A percentile compares a stretch with the other conserved stretches of the same genome.
phyloP scores from a whole-genome alignment of 1,284 basidiomycete species.

The Malassezia caprae region DNA sequence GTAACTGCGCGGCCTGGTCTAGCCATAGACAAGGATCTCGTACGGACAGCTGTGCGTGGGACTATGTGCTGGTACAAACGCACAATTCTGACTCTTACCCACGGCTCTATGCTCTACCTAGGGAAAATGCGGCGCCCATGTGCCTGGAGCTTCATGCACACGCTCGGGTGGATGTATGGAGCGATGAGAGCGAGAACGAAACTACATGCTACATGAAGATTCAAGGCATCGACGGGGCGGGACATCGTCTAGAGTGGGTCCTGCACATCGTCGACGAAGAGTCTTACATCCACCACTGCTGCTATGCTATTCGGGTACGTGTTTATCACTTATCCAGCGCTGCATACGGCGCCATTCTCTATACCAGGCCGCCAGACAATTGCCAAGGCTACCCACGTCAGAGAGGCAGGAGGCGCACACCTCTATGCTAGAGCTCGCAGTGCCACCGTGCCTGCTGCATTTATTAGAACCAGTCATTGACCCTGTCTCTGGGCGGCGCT shows the following conservation, averaged over 20 bases:
- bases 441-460: neutral
- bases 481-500: neutral
- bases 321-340: neutral
- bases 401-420: neutral
- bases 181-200: neutral
- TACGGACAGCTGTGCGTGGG: neutral
- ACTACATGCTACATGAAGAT: neutral
- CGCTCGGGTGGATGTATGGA: neutral
- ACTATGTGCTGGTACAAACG: constrained; percentile 7
- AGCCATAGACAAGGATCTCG: neutral
- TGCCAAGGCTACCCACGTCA: neutral
- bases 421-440: too few relatives aligned
- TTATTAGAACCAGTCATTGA: neutral
- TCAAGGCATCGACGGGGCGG: neutral
- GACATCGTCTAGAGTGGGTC: neutral
- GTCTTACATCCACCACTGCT: neutral
- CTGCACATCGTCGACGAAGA: constrained; percentile 1
- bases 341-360: constrained; percentile 4
- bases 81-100: neutral
- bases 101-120: neutral
- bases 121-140: neutral
- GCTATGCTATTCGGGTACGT: constrained; percentile 1
- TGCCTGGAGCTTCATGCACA: neutral
- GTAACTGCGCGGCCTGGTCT: neutral
- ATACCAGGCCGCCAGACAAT: neutral